Percentiles rank a stretch among this genome's conserved stretches.
Conservation (phyloP, 2,329 filamentous ascomycete species). For the Cyphellophora europaea region DNA sequence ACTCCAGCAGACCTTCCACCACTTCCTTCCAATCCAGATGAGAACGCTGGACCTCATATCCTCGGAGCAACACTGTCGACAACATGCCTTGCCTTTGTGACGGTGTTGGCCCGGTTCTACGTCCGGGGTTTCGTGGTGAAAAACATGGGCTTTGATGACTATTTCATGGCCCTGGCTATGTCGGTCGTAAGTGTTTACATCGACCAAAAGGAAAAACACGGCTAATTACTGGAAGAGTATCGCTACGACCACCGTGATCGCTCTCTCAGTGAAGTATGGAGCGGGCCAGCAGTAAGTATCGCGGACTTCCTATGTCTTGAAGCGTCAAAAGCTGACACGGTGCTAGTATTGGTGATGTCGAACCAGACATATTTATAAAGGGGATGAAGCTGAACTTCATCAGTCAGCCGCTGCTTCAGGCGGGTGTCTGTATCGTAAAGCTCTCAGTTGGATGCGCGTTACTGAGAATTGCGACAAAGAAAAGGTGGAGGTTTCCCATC, state of each 20-base stretch:
- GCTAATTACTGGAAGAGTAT: neutral
- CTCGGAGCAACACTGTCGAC: constrained; percentile 5
- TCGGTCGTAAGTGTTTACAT: constrained; percentile 9
- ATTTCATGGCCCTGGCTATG: constrained; percentile 16
- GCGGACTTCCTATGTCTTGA: no score
- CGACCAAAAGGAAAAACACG: no score
- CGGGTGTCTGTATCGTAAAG: constrained; percentile 34
- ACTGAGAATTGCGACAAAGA: constrained; percentile 30
- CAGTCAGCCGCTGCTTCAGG: constrained; percentile 35
- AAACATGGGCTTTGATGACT: constrained; percentile 18
- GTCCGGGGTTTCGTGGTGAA: constrained; percentile 16
- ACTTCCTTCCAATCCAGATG: constrained; percentile 4
- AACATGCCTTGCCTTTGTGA: constrained; percentile 5
- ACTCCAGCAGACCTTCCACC: no score
- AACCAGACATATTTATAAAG: constrained; percentile 24
- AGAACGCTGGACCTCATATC: constrained; percentile 6
- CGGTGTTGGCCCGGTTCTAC: constrained; percentile 7
- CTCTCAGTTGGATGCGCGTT: constrained; percentile 34
- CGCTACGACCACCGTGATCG: neutral
- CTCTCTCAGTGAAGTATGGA: no score
- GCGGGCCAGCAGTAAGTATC: no score
- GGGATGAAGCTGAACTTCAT: constrained; percentile 36
- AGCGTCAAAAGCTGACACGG: neutral
- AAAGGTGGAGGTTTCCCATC: constrained; percentile 28
- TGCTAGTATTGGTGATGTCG: constrained; percentile 18